Base-by-base conservation (phyloP, 495 filamentous ascomycete species). In the Chaetomium fimeti region DNA sequence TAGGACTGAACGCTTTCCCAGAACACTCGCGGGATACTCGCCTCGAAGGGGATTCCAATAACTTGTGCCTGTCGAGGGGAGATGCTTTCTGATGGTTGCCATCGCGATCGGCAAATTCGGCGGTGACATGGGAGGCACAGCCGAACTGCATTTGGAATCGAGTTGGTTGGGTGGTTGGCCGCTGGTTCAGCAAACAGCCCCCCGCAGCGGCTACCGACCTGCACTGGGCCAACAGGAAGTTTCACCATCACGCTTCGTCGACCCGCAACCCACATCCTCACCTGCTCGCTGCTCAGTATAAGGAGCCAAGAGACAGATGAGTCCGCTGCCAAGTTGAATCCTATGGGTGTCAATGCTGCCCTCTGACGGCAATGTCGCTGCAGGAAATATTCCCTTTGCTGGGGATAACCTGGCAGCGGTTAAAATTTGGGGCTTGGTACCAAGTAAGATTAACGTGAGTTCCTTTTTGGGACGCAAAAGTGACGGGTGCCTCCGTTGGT, bases 181-280 rank as follows among this genome's bases (percentile, higher is more conserved):
- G 45, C 24, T 48, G 49, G 48, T 51, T 36, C 13, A 48, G 48
- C 66, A 61, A 51, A 43, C 62, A 24, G 48, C 36, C 55, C 55
- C 27, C 55, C 59, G 59, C 59, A 57, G 66, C 59, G 60, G 66
- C n/a, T 47, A 49, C 62, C 27, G 29, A 42, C 57, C 40, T 48
- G 57, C 40, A 15, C 27, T 48, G 54, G 43, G 25, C 60, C 62
- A 65, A 61, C 66, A 29, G n/a, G n/a, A n/a, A 32, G 66, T 68
- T 61, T 68, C 61, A 65, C 54, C 22, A 22, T 22, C 32, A 45
- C 38, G 60, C n/a, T 13, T 43, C n/a, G 25, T 25, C 29, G 15
- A 60, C 22, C 58, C 45, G 38, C 57, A 48, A n/a, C 5, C 53
- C 28, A 54, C 27, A 42, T n/a, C n/a, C n/a, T n/a, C n/a, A n/a